These are phyloP conservation scores for Candida verbasci DNA, from an alignment of 805 yeast genomes.

Conservation along the genomic window DNA sequence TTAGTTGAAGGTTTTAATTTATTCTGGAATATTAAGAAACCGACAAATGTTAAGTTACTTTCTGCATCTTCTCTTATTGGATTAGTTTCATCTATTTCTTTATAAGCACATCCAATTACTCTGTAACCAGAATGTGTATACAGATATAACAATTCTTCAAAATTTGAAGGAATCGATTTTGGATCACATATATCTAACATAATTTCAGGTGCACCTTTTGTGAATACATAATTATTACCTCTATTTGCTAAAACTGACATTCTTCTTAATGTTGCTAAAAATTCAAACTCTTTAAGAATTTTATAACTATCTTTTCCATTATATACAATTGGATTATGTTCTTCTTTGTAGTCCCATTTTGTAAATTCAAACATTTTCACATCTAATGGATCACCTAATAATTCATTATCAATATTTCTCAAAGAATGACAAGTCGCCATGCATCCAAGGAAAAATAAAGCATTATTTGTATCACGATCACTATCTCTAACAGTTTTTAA, in stretches of 20 bases:
- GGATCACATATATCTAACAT: conserved; percentile 73
- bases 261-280: conserved; percentile 77
- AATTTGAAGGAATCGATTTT: conserved; percentile 68
- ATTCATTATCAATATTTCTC: conserved; percentile 68
- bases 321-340: conserved; percentile 21
- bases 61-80: conserved; percentile 62
- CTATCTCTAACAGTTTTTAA: conserved; percentile 7
- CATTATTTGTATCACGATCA: conserved; percentile 26
- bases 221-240: conserved; percentile 35
- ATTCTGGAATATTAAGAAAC: conserved; percentile 91
- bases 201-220: conserved; percentile 98
- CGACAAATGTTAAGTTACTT: conserved; percentile 64
- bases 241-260: conserved; percentile 72
- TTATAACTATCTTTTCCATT: conserved; percentile 17
- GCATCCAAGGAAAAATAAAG: conserved; percentile 30
- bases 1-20: conserved; percentile 71
- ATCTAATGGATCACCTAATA: conserved; percentile 93
- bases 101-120: conserved; percentile 90
- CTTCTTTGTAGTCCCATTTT: conserved; percentile 71
- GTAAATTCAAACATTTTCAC: conserved; percentile 90
- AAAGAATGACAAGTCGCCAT: conserved; percentile 87
- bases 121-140: conserved; percentile 94
- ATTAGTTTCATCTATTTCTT: conserved; percentile 25
- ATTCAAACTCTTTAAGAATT: conserved; percentile 63
- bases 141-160: conserved; percentile 65